A percentile compares a stretch with the other conserved stretches of the same genome.
Conservation (phyloP, 2,329 filamentous ascomycete genomes). For the Fusarium coicis region DNA sequence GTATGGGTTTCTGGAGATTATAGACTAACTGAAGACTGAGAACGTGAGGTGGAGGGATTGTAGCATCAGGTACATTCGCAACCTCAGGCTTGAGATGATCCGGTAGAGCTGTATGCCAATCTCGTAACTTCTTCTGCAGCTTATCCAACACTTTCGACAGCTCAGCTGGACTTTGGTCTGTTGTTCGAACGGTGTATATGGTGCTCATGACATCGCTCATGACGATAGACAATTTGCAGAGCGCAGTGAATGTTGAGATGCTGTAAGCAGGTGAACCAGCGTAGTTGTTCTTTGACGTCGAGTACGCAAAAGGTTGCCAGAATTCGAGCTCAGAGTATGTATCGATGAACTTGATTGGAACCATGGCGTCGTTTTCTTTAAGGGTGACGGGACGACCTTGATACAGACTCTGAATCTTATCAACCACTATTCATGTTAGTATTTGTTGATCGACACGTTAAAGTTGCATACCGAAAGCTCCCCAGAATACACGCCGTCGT, state of each 20-base stretch:
- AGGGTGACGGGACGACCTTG: constrained; percentile 62
- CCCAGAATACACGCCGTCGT: constrained; percentile 39
- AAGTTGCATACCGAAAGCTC: constrained; percentile 11
- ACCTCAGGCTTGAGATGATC: constrained; percentile 54
- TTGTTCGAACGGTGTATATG: constrained; percentile 57
- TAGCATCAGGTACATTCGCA: constrained; percentile 23
- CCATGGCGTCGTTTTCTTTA: constrained; percentile 57
- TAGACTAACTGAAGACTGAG: constrained; percentile 51
- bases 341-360: constrained; percentile 60
- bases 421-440: constrained; percentile 36
- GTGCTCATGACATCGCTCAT: constrained; percentile 58
- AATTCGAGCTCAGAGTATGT: constrained; percentile 64
- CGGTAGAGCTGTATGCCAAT: constrained; percentile 56
- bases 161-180: constrained; percentile 48
- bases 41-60: constrained; percentile 55
- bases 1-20: too few relatives aligned
- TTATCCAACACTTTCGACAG: constrained; percentile 50
- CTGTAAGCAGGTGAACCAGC: constrained; percentile 44
- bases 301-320: constrained; percentile 57
- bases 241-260: constrained; percentile 41
- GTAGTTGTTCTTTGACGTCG: constrained; percentile 4
- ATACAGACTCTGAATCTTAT: constrained; percentile 66
- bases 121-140: constrained; percentile 54
- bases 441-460: rapidly evolving
- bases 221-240: constrained; percentile 10